Evolutionary conservation across 2,329 filamentous ascomycete species (phyloP), one percentile per base, ranked within the genome.

Genomic region (Arthrobotrys iridis): DNA sequence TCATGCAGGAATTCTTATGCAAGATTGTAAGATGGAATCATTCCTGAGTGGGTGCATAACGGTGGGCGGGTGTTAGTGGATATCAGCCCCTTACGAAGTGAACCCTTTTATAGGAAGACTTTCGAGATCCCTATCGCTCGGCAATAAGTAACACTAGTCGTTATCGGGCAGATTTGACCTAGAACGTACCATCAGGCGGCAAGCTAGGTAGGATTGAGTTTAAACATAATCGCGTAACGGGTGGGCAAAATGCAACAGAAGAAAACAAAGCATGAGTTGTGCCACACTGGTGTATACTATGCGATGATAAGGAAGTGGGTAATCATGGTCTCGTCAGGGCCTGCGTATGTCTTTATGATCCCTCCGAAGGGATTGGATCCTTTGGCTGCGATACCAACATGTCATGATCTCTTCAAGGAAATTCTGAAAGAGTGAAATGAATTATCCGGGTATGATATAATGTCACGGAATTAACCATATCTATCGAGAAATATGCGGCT

Each of bases 201-300:
- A 35, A 7, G 15, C 18, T 30, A 37, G 10, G 18, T 18, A 55
- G 30, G 24, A 55, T 55, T 18, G 13, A 24, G 50, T 13, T 35
- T 24, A 20, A 55, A n/a, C 28, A 37, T 28, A 3, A 11, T 18
- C 10, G 28, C 7, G 13, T 55, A 22, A 10, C 18, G 50, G 26
- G 30, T 8, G 35, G 28, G 5, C 18, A 55, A 55, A 55, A 55
- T 55, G 11, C 50, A 55, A 55, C 50, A 37, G 30, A 37, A 55
- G 28, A 24, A 33, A 55, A 6, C 15, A 37, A 35, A 3, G 22
- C n/a, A n/a, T 55, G 50, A 52, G 48, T 37, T 37, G 50, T n/a
- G n/a, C n/a, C n/a, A n/a, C n/a, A n/a, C n/a, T n/a, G n/a, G n/a
- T n/a, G n/a, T n/a, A n/a, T n/a, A n/a, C n/a, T n/a, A n/a, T n/a